Base-by-base conservation (phyloP, 176 grass and related monocot genomes). In the Musa itinerans region DNA sequence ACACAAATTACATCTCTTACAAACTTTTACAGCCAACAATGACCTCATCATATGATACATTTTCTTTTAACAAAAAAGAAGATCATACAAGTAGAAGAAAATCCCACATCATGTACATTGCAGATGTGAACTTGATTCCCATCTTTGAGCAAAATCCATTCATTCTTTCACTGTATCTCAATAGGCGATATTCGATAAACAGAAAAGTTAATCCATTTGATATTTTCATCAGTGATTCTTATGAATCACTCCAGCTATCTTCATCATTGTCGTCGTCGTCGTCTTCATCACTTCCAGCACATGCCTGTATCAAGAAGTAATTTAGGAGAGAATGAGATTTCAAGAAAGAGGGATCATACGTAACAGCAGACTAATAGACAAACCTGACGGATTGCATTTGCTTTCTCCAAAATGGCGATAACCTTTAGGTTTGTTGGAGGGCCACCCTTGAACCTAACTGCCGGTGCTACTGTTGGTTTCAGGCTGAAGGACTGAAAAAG, bases 311-410 rank as follows among this genome's bases (percentile, higher is more conserved):
- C 43, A 17, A 65, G 29, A 43, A 2, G 49, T 9, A 77, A 9
- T 11, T 52, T 51, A 15, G 13, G 6, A 73, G 58, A 6, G 34
- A 3, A 3, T 43, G 4, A 43, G 34, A 43, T 43, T 6, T 43
- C 34, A 43, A 43, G 34, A 43, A 43, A 43, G 34, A 43, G 4
- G 34, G 34, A 43, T 43, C 34, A 0, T 43, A 43, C 0, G 4
- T 43, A 43, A 52, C 26, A 74, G 55, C 72, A 81, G 86, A 1
- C 74, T 19, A 23, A 54, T 22, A 68, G 1, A 75, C 55, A 66
- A 61, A 99, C 96, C 91, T 99, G 89, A 52, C 86, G 96, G 86
- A 99, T 99, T 13, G 91, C 91, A 16, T 89, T 88, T 77, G 87
- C 96, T 85, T 87, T 95, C 84, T 99, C 89, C 53, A 99, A 79